Evolutionary conservation across 306 rosid species (phyloP), one percentile per base, ranked within the genome.

Genomic region (Canavalia ensiformis): DNA sequence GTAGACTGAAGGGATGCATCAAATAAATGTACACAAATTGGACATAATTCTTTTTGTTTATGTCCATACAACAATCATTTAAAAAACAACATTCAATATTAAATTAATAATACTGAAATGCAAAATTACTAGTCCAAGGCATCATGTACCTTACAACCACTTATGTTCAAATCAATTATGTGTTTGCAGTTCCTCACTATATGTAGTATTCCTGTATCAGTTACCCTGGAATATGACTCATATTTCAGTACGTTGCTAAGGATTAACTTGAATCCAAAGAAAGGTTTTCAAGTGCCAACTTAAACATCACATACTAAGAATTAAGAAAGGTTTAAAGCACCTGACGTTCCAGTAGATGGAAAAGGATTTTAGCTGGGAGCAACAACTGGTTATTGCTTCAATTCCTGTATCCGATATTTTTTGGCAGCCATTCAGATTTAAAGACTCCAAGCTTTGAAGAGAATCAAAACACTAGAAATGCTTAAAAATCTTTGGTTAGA

Each of bases 371-470:
- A 91, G 81, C 57, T 46, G 84, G 75, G 97, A 87, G 77, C 95
- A 91, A 68, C 87, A 86, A 79, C 87, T 84, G 76, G 92, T 85
- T 76, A 94, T 90, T 72, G 87, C 93, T 85, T 89, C 88, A 80
- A 90, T 83, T 83, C 97, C 98, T 10, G 85, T 82, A 86, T 94
- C 97, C 7, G 92, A 91, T 74, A 94, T 89, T 88, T 90, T 94
- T 80, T 90, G 98, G 89, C 98, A 94, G 88, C 91, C 92, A 76
- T 94, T 94, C 58, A 94, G 90, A 85, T 94, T 94, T 76, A 94
- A 84, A 84, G 87, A 80, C 86, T 89, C 92, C 80, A 94, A 88
- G 67, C 83, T 80, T 89, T 79, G 87, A 70, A 89, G 91, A 85
- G 94, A 89, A 84, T 71, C 85, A n/a, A 35, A 83, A 87, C 92